phyloP scores from a whole-genome alignment of 2,329 filamentous ascomycete species.

The Nemania sp. region DNA sequence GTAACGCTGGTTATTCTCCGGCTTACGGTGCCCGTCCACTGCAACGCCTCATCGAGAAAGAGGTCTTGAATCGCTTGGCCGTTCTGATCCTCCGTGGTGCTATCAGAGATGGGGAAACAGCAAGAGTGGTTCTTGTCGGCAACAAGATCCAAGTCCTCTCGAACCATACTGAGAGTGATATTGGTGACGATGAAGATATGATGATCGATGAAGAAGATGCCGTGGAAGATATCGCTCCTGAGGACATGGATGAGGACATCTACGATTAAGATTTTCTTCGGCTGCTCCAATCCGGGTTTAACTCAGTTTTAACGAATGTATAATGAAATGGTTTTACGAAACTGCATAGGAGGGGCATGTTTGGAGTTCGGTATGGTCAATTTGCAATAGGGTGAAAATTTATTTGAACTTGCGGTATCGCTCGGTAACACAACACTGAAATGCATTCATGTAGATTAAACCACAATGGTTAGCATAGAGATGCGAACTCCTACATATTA shows the following conservation, averaged over 20 bases:
- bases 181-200: constrained; percentile 75
- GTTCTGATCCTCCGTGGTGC: constrained; percentile 89
- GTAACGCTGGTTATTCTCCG: constrained; percentile 90
- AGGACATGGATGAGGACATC: constrained; percentile 71
- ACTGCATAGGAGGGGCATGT: constrained; percentile 15
- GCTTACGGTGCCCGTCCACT: constrained; percentile 94
- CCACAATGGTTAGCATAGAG: too few relatives aligned
- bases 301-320: constrained; percentile 13
- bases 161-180: constrained; percentile 78
- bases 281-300: background rate
- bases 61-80: constrained; percentile 92
- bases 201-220: constrained; percentile 79
- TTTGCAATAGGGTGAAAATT: constrained; percentile 15
- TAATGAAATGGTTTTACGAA: constrained; percentile 18
- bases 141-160: constrained; percentile 84
- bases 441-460: too few relatives aligned
- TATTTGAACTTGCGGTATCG: too few relatives aligned
- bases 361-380: constrained; percentile 20
- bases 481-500: too few relatives aligned
- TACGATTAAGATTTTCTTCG: constrained; percentile 52
- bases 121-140: constrained; percentile 81
- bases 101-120: constrained; percentile 86
- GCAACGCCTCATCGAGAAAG: constrained; percentile 92
- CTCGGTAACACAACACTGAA: too few relatives aligned
- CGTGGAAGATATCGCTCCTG: constrained; percentile 73